These are phyloP conservation scores for Neobulgaria alba DNA, from an alignment of 2,329 filamentous ascomycete genomes.

Conservation along the genomic window DNA sequence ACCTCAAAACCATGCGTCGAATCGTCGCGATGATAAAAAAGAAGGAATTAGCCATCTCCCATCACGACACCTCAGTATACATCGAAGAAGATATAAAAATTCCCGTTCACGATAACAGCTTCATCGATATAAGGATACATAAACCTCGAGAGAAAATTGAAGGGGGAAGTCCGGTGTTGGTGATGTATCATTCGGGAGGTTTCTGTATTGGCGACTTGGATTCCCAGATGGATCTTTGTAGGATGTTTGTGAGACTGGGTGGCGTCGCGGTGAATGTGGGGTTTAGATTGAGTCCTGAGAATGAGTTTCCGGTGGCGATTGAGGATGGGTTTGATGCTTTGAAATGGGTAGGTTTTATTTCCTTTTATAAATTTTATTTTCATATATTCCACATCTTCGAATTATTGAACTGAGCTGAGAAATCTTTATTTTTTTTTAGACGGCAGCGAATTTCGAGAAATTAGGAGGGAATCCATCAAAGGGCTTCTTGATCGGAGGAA, in stretches of 20 bases:
- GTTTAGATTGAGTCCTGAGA: slow-evolving; percentile 38
- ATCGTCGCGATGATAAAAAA: no score
- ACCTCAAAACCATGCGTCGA: no score
- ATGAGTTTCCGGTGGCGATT: slow-evolving; percentile 36
- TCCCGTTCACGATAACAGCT: slow-evolving; percentile 17
- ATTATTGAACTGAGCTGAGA: no score
- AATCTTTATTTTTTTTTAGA: slow-evolving; percentile 7
- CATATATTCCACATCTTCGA: no score
- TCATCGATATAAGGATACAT: slow-evolving; percentile 19
- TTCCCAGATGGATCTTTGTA: slow-evolving; percentile 28
- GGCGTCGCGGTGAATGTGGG: slow-evolving; percentile 35
- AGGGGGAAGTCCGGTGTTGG: slow-evolving; percentile 26
- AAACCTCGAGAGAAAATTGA: slow-evolving; percentile 10
- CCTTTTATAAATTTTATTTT: no score
- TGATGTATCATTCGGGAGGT: slow-evolving; percentile 31
- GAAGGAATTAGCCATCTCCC: no score
- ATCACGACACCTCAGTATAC: no score
- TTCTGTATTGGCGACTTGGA: slow-evolving; percentile 30
- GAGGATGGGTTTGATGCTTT: slow-evolving; percentile 39
- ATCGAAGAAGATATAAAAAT: slow-evolving; percentile 19
- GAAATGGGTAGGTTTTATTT: slow-evolving; percentile 31
- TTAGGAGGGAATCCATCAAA: slow-evolving; percentile 34
- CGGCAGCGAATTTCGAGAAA: slow-evolving; percentile 31
- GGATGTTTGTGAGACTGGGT: slow-evolving; percentile 28
- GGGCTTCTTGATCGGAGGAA: slow-evolving; percentile 42